Conservation (phyloP, 164 flowering plant species). For the Euptelea pleiosperma region DNA sequence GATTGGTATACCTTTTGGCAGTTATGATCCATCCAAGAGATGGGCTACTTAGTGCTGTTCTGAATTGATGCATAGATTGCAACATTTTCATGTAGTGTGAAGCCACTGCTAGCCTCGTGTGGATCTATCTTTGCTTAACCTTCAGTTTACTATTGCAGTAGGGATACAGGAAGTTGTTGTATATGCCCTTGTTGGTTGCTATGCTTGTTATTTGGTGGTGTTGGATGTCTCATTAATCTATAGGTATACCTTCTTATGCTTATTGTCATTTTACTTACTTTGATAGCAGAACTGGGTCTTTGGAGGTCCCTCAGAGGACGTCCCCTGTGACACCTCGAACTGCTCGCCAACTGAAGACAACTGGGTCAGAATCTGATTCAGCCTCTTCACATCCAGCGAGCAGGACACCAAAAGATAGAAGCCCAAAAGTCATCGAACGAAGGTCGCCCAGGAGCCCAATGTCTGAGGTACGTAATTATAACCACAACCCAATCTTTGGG, state of each 20-base stretch:
- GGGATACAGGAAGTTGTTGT: too few species aligned
- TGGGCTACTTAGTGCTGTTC: too few species aligned
- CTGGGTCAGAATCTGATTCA: slow-evolving; percentile 50
- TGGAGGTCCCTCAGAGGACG: slow-evolving; percentile 59
- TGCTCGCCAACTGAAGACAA: slow-evolving; percentile 51
- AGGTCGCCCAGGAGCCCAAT: slow-evolving; percentile 76
- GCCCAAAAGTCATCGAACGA: slow-evolving; percentile 70
- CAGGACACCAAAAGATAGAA: slow-evolving; percentile 60
- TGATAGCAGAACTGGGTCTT: slow-evolving; percentile 42
- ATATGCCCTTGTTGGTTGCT: too few species aligned
- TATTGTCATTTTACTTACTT: slow-evolving; percentile 6
- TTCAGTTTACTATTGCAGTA: too few species aligned
- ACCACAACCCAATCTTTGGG: too few species aligned
- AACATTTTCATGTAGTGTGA: too few species aligned
- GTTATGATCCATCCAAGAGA: too few species aligned
- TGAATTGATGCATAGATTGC: too few species aligned
- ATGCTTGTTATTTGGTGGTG: neutral
- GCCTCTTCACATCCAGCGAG: slow-evolving; percentile 38
- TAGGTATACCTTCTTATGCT: neutral
- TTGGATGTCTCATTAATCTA: neutral
- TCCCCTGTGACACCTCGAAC: slow-evolving; percentile 61
- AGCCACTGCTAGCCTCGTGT: neutral
- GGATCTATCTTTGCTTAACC: too few species aligned
- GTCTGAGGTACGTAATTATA: slow-evolving; percentile 52
- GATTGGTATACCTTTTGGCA: too few species aligned